Conservation (phyloP, 148 eudicot genomes). For the Cornus controversa region DNA sequence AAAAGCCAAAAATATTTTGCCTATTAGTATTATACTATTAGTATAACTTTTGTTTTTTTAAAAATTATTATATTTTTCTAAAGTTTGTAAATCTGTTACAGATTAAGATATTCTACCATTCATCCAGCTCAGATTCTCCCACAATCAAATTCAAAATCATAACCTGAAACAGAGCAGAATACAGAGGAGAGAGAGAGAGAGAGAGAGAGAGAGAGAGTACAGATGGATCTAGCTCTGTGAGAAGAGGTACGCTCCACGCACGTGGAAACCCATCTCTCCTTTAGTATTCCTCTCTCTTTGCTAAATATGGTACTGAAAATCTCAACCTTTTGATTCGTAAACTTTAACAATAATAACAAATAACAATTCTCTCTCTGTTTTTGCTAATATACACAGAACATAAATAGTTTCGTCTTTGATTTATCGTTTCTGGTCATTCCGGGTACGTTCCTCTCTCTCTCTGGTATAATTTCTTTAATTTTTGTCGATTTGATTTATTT, state of each 20-base stretch:
- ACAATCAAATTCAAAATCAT: too few relatives aligned
- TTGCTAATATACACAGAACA: not conserved
- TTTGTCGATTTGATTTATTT: too few relatives aligned
- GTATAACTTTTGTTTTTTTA: too few relatives aligned
- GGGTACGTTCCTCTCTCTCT: not conserved
- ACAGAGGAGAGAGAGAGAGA: not conserved
- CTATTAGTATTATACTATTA: too few relatives aligned
- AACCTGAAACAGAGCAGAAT: not conserved
- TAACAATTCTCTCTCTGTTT: not conserved
- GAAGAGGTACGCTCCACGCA: not conserved
- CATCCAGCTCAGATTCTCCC: too few relatives aligned
- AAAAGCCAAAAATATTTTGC: too few relatives aligned
- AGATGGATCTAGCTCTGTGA: not conserved
- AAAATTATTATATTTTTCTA: too few relatives aligned
- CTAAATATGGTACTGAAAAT: constrained; percentile 1
- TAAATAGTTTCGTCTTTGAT: not conserved
- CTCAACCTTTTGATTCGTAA: not conserved
- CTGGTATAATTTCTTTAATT: too few relatives aligned
- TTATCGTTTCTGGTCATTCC: not conserved
- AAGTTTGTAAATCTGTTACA: too few relatives aligned
- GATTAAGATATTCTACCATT: too few relatives aligned
- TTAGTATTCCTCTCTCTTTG: not conserved
- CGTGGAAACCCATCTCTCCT: not conserved
- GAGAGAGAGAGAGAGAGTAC: not conserved
- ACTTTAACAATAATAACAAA: not conserved